phyloP scores from a whole-genome alignment of 306 rosid genomes.

The Cicer bijugum region DNA sequence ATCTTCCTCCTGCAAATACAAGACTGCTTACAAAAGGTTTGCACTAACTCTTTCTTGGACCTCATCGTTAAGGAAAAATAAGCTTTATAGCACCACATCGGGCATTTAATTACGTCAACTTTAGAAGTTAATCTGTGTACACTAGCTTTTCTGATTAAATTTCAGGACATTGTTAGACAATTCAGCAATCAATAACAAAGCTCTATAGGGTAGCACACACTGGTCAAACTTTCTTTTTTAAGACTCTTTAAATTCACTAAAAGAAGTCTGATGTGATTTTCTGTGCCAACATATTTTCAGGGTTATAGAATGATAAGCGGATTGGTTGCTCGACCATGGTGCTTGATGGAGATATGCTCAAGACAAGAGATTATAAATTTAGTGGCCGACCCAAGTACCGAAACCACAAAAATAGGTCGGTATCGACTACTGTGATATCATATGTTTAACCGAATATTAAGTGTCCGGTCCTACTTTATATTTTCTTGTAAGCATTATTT shows the following conservation, averaged over 20 bases:
- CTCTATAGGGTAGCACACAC: neutral
- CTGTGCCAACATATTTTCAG: constrained; percentile 54
- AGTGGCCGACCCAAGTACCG: constrained; percentile 64
- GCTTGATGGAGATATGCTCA: constrained; percentile 86
- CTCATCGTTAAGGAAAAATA: neutral
- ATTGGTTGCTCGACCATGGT: constrained; percentile 84
- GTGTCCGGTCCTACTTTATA: constrained; percentile 19
- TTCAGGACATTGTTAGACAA: neutral
- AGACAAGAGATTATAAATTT: constrained; percentile 72
- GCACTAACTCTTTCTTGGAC: neutral
- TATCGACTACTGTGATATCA: constrained; percentile 23
- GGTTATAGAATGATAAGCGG: constrained; percentile 78
- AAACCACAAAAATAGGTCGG: constrained; percentile 78
- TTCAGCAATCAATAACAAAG: neutral
- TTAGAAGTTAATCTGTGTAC: constrained; percentile 25
- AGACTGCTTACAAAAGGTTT: neutral
- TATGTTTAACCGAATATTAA: neutral
- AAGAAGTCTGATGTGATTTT: constrained; percentile 30
- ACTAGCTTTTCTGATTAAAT: constrained; percentile 3
- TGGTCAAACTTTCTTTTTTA: constrained; percentile 3
- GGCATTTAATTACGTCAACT: constrained; percentile 16
- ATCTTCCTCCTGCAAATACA: constrained; percentile 14
- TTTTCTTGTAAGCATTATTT: neutral
- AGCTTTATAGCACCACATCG: constrained; percentile 1
- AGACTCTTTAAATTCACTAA: constrained; percentile 17